These are phyloP conservation scores for Russula dissimulans DNA, from an alignment of 768 basidiomycete genomes.

Conservation along the genomic window DNA sequence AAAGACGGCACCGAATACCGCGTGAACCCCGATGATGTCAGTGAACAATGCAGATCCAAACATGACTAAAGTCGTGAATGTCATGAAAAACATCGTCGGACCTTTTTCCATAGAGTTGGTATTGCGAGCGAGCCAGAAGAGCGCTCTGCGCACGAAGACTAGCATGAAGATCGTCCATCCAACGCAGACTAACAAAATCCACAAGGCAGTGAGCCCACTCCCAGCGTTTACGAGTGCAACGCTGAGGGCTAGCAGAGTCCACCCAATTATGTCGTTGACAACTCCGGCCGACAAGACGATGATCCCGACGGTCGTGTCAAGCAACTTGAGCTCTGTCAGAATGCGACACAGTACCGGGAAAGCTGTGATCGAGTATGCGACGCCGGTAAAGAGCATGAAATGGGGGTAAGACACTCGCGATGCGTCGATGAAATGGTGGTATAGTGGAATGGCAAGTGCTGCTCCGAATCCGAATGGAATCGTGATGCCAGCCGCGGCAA, in stretches of 20 bases:
- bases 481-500: conserved; percentile 76
- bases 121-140: conserved; percentile 63
- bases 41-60: conserved; percentile 91
- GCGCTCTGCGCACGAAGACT: conserved; percentile 48
- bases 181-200: conserved; percentile 69
- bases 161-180: conserved; percentile 76
- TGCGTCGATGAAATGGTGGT: conserved; percentile 60
- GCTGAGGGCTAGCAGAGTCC: conserved; percentile 82
- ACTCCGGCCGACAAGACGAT: conserved; percentile 91
- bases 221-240: conserved; percentile 89
- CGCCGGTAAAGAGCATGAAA: conserved; percentile 92
- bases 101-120: conserved; percentile 78
- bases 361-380: conserved; percentile 83
- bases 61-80: conserved; percentile 63
- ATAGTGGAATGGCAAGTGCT: conserved; percentile 58
- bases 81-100: conserved; percentile 87
- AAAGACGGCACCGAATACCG: conserved; percentile 62
- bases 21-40: conserved; percentile 84
- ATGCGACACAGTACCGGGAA: conserved; percentile 84
- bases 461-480: conserved; percentile 85
- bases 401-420: conserved; percentile 60
- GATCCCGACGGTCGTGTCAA: conserved; percentile 88
- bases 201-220: conserved; percentile 75
- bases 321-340: conserved; percentile 80
- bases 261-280: conserved; percentile 67